Conservation (phyloP, 768 basidiomycete genomes). For the Dioszegia hungarica region DNA sequence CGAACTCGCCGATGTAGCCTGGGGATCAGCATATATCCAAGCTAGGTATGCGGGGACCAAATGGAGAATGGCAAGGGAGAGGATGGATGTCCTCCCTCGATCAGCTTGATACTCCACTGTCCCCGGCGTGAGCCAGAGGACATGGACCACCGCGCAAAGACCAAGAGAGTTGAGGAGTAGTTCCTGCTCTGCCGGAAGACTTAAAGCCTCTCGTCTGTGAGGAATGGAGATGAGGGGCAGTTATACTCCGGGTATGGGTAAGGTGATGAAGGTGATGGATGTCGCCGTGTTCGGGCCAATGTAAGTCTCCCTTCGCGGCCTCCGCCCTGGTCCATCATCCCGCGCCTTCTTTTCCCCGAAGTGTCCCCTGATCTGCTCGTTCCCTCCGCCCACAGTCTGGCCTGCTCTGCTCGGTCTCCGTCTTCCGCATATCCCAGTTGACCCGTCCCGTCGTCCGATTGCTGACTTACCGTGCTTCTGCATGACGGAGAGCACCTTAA, state of each 20-base stretch:
- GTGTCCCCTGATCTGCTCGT: no score
- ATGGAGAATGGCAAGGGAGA: not conserved
- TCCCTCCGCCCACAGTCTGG: no score
- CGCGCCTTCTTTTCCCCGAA: no score
- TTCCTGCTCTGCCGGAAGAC: constrained; percentile 46
- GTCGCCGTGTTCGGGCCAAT: no score
- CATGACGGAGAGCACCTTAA: constrained; percentile 97
- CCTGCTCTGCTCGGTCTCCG: no score
- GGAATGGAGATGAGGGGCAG: constrained; percentile 46
- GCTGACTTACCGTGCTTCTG: constrained; percentile 84
- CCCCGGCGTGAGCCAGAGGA: constrained; percentile 20
- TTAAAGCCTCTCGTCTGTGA: constrained; percentile 51
- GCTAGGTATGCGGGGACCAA: no score
- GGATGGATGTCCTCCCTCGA: constrained; percentile 27
- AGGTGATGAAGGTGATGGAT: no score
- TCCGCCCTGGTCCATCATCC: no score
- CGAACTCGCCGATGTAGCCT: constrained; percentile 99
- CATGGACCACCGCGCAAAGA: constrained; percentile 5
- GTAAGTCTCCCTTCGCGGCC: not conserved
- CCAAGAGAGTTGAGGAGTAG: constrained; percentile 7
- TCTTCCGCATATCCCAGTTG: not conserved
- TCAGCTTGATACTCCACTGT: constrained; percentile 15
- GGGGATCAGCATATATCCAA: constrained; percentile 6
- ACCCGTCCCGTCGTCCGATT: not conserved
- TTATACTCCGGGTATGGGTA: constrained; percentile 45